These are phyloP conservation scores for Nemania diffusa DNA, from an alignment of 2,329 filamentous ascomycete species.

Conservation along the genomic window DNA sequence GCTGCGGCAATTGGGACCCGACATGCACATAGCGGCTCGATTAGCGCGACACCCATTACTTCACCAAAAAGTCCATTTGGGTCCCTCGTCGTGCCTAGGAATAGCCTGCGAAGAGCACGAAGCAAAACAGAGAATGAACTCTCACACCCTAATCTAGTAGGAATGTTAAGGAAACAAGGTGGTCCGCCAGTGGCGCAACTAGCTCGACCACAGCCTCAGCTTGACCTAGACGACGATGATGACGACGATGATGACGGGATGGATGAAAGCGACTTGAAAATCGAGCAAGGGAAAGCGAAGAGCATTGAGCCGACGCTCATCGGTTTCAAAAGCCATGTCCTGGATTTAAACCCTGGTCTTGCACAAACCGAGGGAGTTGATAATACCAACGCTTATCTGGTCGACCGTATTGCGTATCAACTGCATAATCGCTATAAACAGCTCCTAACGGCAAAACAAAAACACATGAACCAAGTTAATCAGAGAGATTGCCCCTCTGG, in stretches of 20 bases:
- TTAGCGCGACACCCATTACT: slow-evolving; percentile 63
- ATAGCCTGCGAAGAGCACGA: slow-evolving; percentile 62
- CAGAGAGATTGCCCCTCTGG: slow-evolving; percentile 67
- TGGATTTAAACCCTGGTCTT: slow-evolving; percentile 78
- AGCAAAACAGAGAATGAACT: slow-evolving; percentile 64
- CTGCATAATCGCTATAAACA: slow-evolving; percentile 83
- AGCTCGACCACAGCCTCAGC: slow-evolving; percentile 54
- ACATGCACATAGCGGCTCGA: slow-evolving; percentile 69
- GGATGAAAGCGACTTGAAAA: slow-evolving; percentile 70
- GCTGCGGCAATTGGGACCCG: slow-evolving; percentile 66
- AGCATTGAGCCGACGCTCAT: slow-evolving; percentile 76
- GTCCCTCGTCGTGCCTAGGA: slow-evolving; percentile 52
- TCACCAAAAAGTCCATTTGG: slow-evolving; percentile 65
- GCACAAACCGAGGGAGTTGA: slow-evolving; percentile 46
- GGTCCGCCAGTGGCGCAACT: slow-evolving; percentile 64
- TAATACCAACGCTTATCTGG: slow-evolving; percentile 67
- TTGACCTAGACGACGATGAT: slow-evolving; percentile 66
- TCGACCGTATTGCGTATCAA: slow-evolving; percentile 84
- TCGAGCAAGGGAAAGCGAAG: slow-evolving; percentile 71
- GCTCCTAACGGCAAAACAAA: slow-evolving; percentile 74
- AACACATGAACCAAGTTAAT: slow-evolving; percentile 71
- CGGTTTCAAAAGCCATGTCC: slow-evolving; percentile 80
- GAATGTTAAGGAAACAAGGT: slow-evolving; percentile 63
- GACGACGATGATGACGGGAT: slow-evolving; percentile 67
- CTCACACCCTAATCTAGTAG: slow-evolving; percentile 58